Percentiles rank a stretch among this genome's conserved stretches.
phyloP scores from a whole-genome alignment of 495 filamentous ascomycete genomes.

The Podospora bellae-mahoneyi region DNA sequence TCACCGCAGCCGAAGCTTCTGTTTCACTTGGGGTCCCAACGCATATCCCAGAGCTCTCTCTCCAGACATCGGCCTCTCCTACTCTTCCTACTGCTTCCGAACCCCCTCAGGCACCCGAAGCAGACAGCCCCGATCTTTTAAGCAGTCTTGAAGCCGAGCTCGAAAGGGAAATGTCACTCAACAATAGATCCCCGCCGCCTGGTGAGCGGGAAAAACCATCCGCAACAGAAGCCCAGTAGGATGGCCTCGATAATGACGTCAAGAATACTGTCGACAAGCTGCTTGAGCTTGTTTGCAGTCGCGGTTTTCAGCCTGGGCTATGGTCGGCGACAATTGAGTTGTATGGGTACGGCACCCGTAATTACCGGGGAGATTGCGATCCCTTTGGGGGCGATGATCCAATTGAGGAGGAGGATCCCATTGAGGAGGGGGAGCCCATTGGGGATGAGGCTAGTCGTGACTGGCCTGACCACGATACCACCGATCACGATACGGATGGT shows the following conservation, averaged over 20 bases:
- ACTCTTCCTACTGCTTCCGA: not conserved
- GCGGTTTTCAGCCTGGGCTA: too few relatives aligned
- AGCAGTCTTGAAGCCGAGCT: conserved; percentile 34
- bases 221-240: not conserved
- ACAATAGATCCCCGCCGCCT: conserved; percentile 1
- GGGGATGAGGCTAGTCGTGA: not conserved
- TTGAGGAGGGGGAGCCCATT: too few relatives aligned
- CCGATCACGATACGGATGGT: not conserved
- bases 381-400: too few relatives aligned
- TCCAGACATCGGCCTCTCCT: not conserved
- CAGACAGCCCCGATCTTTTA: conserved; percentile 31
- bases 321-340: not conserved
- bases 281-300: too few relatives aligned
- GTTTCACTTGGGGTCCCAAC: not conserved
- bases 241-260: too few relatives aligned
- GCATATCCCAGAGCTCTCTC: not conserved
- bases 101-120: conserved; percentile 16
- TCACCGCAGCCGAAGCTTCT: not conserved
- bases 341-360: not conserved
- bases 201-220: not conserved
- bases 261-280: too few relatives aligned
- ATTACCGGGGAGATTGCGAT: not conserved
- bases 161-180: conserved; percentile 29
- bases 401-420: too few relatives aligned
- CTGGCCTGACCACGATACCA: not conserved